Evolutionary conservation across 768 basidiomycete species (phyloP).

Genomic region (Pleurotus pulmonarius): DNA sequence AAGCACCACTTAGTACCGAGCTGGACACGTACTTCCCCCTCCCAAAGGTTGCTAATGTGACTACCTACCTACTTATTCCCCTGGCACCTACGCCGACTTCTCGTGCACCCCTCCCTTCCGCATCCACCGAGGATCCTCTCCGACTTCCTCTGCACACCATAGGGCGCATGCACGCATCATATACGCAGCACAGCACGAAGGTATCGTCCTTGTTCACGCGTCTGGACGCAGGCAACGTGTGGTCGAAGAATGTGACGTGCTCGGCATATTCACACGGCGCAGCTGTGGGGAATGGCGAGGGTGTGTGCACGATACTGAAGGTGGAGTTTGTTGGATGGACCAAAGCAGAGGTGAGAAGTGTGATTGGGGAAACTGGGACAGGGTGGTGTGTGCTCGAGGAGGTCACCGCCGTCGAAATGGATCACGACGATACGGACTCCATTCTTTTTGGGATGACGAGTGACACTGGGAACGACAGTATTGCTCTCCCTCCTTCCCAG

Average conservation of each 20-base stretch:
- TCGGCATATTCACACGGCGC: conserved; percentile 53
- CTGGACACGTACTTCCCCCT: conserved; percentile 63
- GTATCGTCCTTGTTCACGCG: conserved; percentile 68
- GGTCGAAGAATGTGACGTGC: conserved; percentile 58
- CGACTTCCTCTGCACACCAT: conserved; percentile 56
- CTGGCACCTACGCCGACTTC: conserved; percentile 71
- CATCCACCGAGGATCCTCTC: conserved; percentile 22
- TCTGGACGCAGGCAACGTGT: conserved; percentile 66
- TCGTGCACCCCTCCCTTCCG: conserved; percentile 53
- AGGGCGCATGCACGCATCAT: conserved; percentile 45
- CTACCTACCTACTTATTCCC: conserved; percentile 70
- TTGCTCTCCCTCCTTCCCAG: conserved; percentile 47
- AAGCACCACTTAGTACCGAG: conserved; percentile 21
- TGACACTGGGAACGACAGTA: conserved; percentile 16
- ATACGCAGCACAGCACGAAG: conserved; percentile 55
- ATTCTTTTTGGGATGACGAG: conserved; percentile 25
- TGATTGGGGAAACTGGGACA: conserved; percentile 67
- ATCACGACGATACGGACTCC: conserved; percentile 26
- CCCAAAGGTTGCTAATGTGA: conserved; percentile 34
- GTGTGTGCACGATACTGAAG: conserved; percentile 61
- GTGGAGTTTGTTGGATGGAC: conserved; percentile 77
- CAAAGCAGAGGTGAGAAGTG: conserved; percentile 54
- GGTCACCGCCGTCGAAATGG: conserved; percentile 23
- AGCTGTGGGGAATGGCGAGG: conserved; percentile 19
- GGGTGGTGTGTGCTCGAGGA: conserved; percentile 80